These are phyloP conservation scores for Ceratocystis ficicola DNA, from an alignment of 2,329 filamentous ascomycete genomes.

Conservation along the genomic window DNA sequence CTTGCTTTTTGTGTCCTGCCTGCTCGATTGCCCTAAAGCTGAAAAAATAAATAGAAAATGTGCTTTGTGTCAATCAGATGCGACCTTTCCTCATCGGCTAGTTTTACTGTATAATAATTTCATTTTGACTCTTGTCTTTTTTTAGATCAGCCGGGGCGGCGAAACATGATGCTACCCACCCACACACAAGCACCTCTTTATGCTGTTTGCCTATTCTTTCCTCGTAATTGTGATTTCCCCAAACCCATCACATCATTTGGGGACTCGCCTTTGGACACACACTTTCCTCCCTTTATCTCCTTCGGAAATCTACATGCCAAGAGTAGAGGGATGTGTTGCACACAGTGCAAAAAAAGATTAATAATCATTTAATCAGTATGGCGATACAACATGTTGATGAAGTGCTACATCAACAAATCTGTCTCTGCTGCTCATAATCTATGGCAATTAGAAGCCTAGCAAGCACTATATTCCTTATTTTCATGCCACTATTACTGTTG, in stretches of 20 bases:
- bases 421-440: not conserved
- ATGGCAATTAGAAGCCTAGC: not conserved
- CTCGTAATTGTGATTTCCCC: not conserved
- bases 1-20: not conserved
- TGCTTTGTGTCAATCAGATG: not conserved
- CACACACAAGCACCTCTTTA: not conserved
- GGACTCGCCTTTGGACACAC: not conserved
- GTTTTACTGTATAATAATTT: not conserved
- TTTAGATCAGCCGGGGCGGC: not conserved
- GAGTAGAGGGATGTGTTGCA: not conserved
- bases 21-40: too few species aligned
- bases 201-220: constrained; percentile 9
- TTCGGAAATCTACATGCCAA: constrained; percentile 5
- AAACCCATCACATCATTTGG: not conserved
- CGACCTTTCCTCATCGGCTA: not conserved
- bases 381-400: not conserved
- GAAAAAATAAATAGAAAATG: not conserved
- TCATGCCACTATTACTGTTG: not conserved
- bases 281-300: not conserved
- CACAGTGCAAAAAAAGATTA: not conserved
- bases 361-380: not conserved
- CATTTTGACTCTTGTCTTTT: not conserved
- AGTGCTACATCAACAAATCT: not conserved
- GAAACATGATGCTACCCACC: constrained; percentile 1
- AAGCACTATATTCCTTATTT: not conserved